Base-by-base conservation (phyloP, 1,284 basidiomycete species). In the Apiotrichum akiyoshidainum region DNA sequence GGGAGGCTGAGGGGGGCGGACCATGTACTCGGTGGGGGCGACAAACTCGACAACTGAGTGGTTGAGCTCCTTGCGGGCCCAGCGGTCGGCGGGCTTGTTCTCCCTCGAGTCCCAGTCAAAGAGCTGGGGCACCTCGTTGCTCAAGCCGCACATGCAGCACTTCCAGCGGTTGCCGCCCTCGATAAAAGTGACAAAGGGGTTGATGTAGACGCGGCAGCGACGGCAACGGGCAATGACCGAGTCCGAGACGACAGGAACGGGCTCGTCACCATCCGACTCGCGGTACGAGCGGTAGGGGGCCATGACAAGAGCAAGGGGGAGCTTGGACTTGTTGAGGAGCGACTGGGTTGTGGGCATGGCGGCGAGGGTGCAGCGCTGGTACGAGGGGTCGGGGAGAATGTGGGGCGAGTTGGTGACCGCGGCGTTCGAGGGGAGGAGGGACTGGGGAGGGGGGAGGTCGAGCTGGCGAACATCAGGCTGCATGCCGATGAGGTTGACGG, bases 11-110 rank as follows among this genome's bases (percentile, higher is more conserved):
- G 96, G 96, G 17, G 96, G 90, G 64, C 96, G 89, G 34, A 83
- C 93, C 95, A 99, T 98, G 80, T 99, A 99, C 80, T 99, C 96
- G 1, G 94, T 95, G 11, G 96, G 95, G 4, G 96, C 96, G 60
- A 99, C 89, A 72, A 89, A 99, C 78, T 99, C 96, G 60, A 99
- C 92, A 19, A 90, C 90, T 50, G 87, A 85, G 76, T 92, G 86
- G 74, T 96, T 98, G 61, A 99, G 83, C 80, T 99, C 96, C 9
- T 90, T 86, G 62, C 96, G 87, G 49, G 86, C 81, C 92, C 95
- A 99, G 58, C 96, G 83, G 79, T 99, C 95, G 9, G 91, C 93
- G 16, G 94, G 94, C 78, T 92, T 89, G 74, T 96, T 97, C 66
- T 86, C 87, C 59, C 83, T 85, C 74, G 93, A 90, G 78, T 99